Conservation (phyloP, 106 monocot genomes). For the Dendrobium officinale region DNA sequence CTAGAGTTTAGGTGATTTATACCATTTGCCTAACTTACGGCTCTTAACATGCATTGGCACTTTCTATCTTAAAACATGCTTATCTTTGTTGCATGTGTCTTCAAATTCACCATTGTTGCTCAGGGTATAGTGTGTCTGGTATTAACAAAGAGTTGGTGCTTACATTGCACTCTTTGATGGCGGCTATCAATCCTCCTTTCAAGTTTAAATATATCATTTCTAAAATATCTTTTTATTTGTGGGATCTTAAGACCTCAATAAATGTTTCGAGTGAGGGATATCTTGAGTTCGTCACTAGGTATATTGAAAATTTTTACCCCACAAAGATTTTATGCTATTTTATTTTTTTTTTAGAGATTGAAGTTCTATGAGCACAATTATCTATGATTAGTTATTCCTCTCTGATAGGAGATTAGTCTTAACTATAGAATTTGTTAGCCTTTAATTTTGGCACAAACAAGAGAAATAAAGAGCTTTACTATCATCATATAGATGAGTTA, state of each 20-base stretch:
- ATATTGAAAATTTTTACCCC: background rate
- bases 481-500: too few species aligned
- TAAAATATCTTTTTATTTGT: background rate
- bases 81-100: background rate
- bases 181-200: background rate
- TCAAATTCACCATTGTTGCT: background rate
- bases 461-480: too few species aligned
- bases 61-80: background rate
- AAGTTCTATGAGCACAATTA: background rate
- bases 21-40: background rate
- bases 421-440: too few species aligned
- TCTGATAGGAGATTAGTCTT: too few species aligned
- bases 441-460: too few species aligned
- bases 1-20: slow-evolving; percentile 3
- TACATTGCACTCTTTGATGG: background rate
- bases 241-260: background rate
- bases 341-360: background rate
- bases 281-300: background rate
- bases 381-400: too few species aligned
- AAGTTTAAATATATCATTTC: background rate
- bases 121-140: background rate
- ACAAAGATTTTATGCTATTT: background rate
- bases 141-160: background rate
- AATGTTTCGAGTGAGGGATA: background rate
- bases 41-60: background rate